Evolutionary conservation across 768 basidiomycete species (phyloP).

Genomic region (Cubamyces sp.): DNA sequence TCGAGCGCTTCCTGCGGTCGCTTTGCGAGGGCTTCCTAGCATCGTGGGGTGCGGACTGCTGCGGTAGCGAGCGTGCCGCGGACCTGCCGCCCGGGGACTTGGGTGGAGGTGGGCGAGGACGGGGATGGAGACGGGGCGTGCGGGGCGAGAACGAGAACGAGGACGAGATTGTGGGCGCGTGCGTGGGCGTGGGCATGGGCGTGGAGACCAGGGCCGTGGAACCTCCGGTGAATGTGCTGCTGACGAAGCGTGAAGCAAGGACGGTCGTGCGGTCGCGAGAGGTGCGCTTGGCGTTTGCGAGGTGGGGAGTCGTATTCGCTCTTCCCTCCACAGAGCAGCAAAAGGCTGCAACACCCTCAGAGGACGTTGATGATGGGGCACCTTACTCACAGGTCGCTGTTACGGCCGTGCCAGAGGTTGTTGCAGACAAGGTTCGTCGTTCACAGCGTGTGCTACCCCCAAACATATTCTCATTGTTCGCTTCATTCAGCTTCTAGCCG

Average conservation of each 20-base stretch:
- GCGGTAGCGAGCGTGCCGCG: too few species aligned
- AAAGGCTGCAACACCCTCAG: slow-evolving; percentile 29
- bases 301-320: slow-evolving; percentile 73
- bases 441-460: slow-evolving; percentile 14
- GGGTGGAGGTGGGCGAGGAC: too few species aligned
- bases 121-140: too few species aligned
- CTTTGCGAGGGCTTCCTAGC: slow-evolving; percentile 72
- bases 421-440: slow-evolving; percentile 63
- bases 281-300: slow-evolving; percentile 52
- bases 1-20: slow-evolving; percentile 78
- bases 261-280: slow-evolving; percentile 47
- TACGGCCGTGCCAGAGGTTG: slow-evolving; percentile 64
- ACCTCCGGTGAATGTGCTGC: slow-evolving; percentile 62
- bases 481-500: slow-evolving; percentile 56
- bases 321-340: slow-evolving; percentile 33
- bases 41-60: slow-evolving; percentile 3
- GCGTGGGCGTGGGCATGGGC: too few species aligned
- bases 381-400: slow-evolving; percentile 70
- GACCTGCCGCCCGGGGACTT: too few species aligned
- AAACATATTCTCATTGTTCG: slow-evolving; percentile 18
- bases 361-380: slow-evolving; percentile 27
- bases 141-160: background rate
- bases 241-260: slow-evolving; percentile 67
- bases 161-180: slow-evolving; percentile 1
- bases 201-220: slow-evolving; percentile 48